A percentile compares a stretch with the other conserved stretches of the same genome.
phyloP scores from a whole-genome alignment of 257 asterid species.

The Forsythia viridissima region DNA sequence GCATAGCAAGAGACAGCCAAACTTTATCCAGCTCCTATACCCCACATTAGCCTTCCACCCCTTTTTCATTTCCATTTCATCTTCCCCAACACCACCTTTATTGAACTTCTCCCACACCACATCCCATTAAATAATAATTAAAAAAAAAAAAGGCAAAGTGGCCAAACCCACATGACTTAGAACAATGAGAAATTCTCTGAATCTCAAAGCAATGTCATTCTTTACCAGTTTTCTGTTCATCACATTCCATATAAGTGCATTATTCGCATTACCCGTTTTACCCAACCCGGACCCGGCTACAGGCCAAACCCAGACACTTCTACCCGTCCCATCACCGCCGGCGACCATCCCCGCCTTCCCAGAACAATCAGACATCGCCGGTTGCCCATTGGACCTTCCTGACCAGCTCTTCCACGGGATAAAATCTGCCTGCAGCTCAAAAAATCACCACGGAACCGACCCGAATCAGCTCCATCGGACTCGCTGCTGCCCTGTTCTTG shows the following conservation, averaged over 20 bases:
- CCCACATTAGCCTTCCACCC: conserved; percentile 14
- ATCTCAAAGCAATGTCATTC: conserved; percentile 55
- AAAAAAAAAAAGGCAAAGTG: background rate
- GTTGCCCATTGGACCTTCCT: conserved; percentile 78
- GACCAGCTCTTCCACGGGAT: conserved; percentile 66
- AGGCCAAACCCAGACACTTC: conserved; percentile 49
- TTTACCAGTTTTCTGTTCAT: conserved; percentile 34
- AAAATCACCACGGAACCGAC: conserved; percentile 28
- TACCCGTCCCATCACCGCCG: conserved; percentile 49
- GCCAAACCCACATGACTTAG: conserved; percentile 1
- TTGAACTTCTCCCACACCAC: conserved; percentile 16
- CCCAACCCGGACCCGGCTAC: conserved; percentile 69
- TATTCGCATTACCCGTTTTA: conserved; percentile 47
- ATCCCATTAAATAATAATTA: conserved; percentile 9
- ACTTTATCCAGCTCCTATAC: conserved; percentile 25
- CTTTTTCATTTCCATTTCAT: background rate
- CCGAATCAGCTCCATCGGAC: conserved; percentile 55
- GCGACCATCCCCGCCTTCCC: conserved; percentile 95
- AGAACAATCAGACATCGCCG: conserved; percentile 69
- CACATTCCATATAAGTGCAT: conserved; percentile 24
- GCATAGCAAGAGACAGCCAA: background rate
- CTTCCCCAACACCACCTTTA: conserved; percentile 16
- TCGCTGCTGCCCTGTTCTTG: conserved; percentile 93
- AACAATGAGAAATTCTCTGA: conserved; percentile 14
- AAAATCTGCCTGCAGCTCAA: conserved; percentile 67